Evolutionary conservation across 116 monocot species (phyloP), one percentile per base, ranked within the genome.

Genomic region (Iris pallida): DNA sequence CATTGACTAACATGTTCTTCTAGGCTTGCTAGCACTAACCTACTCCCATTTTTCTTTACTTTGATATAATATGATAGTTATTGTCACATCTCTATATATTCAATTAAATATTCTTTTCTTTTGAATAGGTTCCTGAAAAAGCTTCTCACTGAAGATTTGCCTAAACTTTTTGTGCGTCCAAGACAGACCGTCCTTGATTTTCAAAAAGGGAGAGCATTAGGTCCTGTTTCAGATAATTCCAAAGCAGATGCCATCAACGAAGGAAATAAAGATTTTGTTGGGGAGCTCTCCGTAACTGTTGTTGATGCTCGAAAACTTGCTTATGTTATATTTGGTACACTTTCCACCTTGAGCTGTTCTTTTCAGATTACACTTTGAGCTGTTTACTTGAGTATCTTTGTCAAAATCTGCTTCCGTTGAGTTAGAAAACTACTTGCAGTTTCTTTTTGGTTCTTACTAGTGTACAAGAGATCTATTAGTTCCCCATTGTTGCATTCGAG

Each of bases 111-210:
- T 7, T 30, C 13, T 49, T 64, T 16, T 15, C 64, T 42, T 53
- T 19, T 61, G 7, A 20, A 16, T 75, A 91, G 91, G 85, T 91
- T 91, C 66, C 69, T 91, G 64, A 85, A 78, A 30, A 87, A 91
- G 75, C 88, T 91, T 60, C 78, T 91, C 18, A 91, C 91, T 18
- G 85, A 85, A 82, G 91, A 91, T 77, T 45, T 91, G 45, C 91
- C 91, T 44, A 80, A 69, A 19, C 87, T 91, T 14, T 91, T 91
- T 85, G 91, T 91, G 59, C 87, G 91, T 11, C 91, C 91, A 42
- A 91, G 76, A 54, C 87, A 91, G 52, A 87, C 82, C 18, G 91
- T 91, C 53, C 91, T 91, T 47, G 91, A 91, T 78, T 91, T 91
- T 58, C 91, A 87, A 62, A 82, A 85, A 20, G 91, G 91, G 41